Evolutionary conservation across 129 eudicot genomes (phyloP), one percentile per base, ranked within the genome.

Genomic region (Saussurea involucrata): DNA sequence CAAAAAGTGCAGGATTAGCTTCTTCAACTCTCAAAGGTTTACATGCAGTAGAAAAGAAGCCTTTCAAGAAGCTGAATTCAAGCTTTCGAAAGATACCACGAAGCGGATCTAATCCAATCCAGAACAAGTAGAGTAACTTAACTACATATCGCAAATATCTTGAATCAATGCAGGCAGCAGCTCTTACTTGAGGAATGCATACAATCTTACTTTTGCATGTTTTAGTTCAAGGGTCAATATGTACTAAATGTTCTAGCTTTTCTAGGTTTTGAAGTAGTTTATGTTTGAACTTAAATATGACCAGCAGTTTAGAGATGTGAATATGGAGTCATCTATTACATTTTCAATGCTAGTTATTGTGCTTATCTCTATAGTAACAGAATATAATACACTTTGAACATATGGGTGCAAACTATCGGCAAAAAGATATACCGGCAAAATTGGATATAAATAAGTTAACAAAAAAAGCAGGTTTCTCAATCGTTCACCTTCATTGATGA

Each of bases 21-120:
- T 40, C 82, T 64, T 68, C 87, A 21, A 74, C 90, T n/a, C 64
- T 84, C 64, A 76, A 74, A 58, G 75, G 78, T 40, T 70, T 93
- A 80, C 83, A 42, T 6, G 75, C 77, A 42, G 64, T 81, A 29
- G 73, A 83, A 78, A 84, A 84, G 75, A 63, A 78, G 67, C 86
- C 89, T 64, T 84, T 73, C 78, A 88, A 85, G 88, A 79, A 80
- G 80, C 80, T 78, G 77, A 74, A 81, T 24, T 77, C 97, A 6
- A 94, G 97, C 80, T 81, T 86, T 27, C 58, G 96, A 44, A 72
- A 20, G 70, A 76, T 94, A 80, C 98, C 98, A 75, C 92, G 86
- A 22, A 94, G 96, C 85, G 79, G 90, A 89, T 84, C 92, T 3
- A 94, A 94, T 81, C 98, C 98, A 11, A 94, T 90, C n/a, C 92